Conservation (phyloP, 331 rosid genomes). For the Quercus lobata region DNA sequence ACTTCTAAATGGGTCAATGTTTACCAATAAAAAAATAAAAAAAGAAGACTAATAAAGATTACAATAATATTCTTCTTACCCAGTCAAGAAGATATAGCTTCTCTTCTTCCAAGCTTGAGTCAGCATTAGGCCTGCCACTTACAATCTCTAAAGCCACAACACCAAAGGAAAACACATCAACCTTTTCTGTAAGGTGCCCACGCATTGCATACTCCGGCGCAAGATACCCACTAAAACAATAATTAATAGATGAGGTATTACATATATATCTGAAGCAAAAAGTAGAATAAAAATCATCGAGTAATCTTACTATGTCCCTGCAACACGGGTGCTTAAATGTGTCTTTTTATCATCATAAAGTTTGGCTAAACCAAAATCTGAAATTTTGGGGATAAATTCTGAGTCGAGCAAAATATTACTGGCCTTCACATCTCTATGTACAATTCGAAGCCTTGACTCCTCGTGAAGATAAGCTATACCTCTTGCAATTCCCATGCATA, state of each 20-base stretch:
- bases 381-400: conserved; percentile 64
- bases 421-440: conserved; percentile 81
- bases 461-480: conserved; percentile 84
- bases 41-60: not conserved
- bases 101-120: conserved; percentile 54
- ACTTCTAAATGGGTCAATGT: not conserved
- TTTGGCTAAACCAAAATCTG: conserved; percentile 84
- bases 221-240: conserved; percentile 68
- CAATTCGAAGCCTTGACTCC: conserved; percentile 71
- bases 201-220: conserved; percentile 94
- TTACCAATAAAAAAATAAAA: not conserved
- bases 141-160: conserved; percentile 72
- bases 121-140: conserved; percentile 77
- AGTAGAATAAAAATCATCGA: not conserved
- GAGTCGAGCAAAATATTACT: conserved; percentile 72
- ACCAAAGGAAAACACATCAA: conserved; percentile 76
- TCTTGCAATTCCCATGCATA: conserved; percentile 71
- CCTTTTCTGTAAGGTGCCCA: conserved; percentile 83
- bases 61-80: conserved; percentile 37
- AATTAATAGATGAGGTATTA: not conserved
- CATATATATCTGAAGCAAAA: not conserved
- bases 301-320: conserved; percentile 72
- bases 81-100: conserved; percentile 76
- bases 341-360: conserved; percentile 76
- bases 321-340: conserved; percentile 82